Conservation (phyloP, 192 early-diverging fungal species). For the Obelidium mucronatum region DNA sequence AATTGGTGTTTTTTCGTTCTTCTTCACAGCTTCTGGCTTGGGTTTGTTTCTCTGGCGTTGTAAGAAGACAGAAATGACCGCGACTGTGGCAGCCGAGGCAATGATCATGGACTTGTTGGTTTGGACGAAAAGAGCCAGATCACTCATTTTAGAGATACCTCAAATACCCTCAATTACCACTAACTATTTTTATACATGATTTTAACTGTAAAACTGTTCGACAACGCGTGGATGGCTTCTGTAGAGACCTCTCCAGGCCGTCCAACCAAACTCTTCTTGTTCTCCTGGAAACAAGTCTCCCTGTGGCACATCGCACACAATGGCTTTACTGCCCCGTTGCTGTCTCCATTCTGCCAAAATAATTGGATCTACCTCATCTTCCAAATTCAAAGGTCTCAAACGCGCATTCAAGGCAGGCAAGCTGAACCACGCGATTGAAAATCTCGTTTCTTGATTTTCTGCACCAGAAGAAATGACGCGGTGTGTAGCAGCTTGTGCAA, state of each 20-base stretch:
- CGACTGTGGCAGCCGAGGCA: no score
- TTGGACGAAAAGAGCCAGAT: no score
- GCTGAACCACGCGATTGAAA: not conserved
- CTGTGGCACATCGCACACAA: slow-evolving; percentile 8
- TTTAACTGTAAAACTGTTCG: no score
- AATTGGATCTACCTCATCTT: not conserved
- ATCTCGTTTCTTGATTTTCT: not conserved
- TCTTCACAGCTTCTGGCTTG: no score
- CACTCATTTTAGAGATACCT: no score
- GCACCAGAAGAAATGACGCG: not conserved
- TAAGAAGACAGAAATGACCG: no score
- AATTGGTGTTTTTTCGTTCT: not conserved
- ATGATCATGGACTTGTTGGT: no score
- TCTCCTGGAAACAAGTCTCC: slow-evolving; percentile 1
- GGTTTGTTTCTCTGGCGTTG: no score
- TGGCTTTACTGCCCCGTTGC: not conserved
- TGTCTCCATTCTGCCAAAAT: not conserved
- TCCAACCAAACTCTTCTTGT: not conserved
- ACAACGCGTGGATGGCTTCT: not conserved
- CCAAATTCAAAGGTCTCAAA: not conserved
- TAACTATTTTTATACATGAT: no score
- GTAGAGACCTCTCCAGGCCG: not conserved
- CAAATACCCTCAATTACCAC: no score
- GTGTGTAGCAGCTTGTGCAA: slow-evolving; percentile 2
- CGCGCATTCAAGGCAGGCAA: not conserved